Conservation (phyloP, 2,329 filamentous ascomycete species). For the Sclerotinia spermophila region DNA sequence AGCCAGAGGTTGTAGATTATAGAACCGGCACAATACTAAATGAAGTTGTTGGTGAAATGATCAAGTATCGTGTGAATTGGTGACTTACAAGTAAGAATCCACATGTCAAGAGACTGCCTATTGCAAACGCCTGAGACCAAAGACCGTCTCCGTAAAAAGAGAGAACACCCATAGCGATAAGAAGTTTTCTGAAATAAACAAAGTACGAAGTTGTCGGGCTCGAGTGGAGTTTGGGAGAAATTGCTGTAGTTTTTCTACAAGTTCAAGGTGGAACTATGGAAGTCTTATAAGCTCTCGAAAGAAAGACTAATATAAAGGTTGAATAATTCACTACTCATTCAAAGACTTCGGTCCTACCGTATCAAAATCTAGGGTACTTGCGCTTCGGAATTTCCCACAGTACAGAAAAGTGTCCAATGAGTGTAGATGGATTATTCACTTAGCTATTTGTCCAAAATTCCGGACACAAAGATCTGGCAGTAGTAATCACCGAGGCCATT, state of each 20-base stretch:
- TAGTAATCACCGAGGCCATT: background rate
- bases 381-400: background rate
- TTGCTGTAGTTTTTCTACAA: background rate
- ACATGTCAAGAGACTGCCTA: background rate
- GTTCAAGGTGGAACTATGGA: background rate
- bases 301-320: no score
- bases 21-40: fast-evolving
- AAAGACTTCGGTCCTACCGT: background rate
- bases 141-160: background rate
- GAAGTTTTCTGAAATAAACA: background rate
- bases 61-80: background rate
- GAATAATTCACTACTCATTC: background rate
- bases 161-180: background rate
- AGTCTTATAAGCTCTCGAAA: background rate
- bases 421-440: background rate
- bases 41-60: background rate
- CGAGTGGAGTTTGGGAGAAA: no score
- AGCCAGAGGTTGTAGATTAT: slow-evolving; percentile 23
- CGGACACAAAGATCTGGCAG: no score
- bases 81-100: background rate
- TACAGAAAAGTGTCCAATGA: background rate
- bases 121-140: background rate
- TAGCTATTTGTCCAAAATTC: background rate
- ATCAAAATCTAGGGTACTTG: background rate
- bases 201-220: no score